Evolutionary conservation across 1,284 basidiomycete genomes (phyloP).

Genomic region (Sanghuangporus sanghuang): DNA sequence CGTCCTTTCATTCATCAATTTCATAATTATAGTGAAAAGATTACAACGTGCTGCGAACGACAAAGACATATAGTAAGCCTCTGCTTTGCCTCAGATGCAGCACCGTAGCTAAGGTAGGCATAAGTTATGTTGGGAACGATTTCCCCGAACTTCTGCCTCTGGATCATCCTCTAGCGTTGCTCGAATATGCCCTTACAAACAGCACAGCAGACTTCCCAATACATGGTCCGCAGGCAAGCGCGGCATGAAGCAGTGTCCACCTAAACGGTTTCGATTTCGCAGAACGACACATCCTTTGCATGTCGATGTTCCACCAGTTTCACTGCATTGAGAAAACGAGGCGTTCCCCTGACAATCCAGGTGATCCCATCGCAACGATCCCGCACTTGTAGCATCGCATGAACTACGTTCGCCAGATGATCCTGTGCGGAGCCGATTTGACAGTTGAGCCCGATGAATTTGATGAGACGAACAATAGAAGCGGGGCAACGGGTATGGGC

Average conservation of each 20-base stretch:
- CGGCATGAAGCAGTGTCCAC: constrained; percentile 12
- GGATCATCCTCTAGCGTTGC: neutral
- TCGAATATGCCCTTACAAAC: constrained; percentile 12
- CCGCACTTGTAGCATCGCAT: constrained; percentile 30
- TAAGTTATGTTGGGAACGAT: constrained; percentile 9
- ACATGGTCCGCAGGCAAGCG: constrained; percentile 11
- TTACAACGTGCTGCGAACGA: neutral
- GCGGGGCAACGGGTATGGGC: constrained; percentile 6
- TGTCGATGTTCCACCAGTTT: constrained; percentile 31
- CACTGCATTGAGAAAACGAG: constrained; percentile 30
- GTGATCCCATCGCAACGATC: constrained; percentile 13
- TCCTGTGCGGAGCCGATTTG: constrained; percentile 16
- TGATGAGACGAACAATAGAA: neutral
- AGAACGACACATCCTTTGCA: constrained; percentile 16
- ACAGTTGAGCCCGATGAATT: constrained; percentile 14
- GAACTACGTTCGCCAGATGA: constrained; percentile 19
- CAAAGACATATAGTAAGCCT: constrained; percentile 9
- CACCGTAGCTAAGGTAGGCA: constrained; percentile 24
- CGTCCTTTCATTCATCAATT: constrained; percentile 7
- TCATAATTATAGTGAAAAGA: constrained; percentile 9
- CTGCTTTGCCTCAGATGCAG: neutral
- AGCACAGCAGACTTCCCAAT: constrained; percentile 14
- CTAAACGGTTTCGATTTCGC: constrained; percentile 17
- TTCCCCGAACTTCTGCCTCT: constrained; percentile 10
- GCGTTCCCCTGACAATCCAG: constrained; percentile 20